Conservation (phyloP, 2,329 filamentous ascomycete genomes). For the Nothomitra cinnamomea region DNA sequence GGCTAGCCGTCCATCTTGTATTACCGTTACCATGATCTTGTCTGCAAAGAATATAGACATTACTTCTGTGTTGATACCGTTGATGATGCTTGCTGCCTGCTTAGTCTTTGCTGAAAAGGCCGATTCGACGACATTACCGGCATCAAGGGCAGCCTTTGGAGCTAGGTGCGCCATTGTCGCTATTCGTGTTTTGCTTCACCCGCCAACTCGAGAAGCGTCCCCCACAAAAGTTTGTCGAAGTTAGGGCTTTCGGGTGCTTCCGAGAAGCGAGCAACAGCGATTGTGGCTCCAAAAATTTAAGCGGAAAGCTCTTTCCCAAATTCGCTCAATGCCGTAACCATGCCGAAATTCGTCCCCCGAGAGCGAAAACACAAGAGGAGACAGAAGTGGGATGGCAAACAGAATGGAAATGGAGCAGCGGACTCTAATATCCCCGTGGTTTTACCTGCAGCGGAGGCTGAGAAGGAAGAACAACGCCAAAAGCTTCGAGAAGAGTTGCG, state of each 20-base stretch:
- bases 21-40: conserved; percentile 79
- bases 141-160: background rate
- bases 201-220: background rate
- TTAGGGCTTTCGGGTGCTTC: too few relatives aligned
- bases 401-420: conserved; percentile 23
- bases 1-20: conserved; percentile 66
- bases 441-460: conserved; percentile 30
- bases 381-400: conserved; percentile 28
- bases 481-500: conserved; percentile 36
- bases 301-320: background rate
- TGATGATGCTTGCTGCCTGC: conserved; percentile 42
- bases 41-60: conserved; percentile 63
- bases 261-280: background rate
- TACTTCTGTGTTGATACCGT: conserved; percentile 54
- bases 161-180: background rate
- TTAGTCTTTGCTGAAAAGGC: conserved; percentile 52
- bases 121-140: conserved; percentile 13
- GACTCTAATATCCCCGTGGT: conserved; percentile 38
- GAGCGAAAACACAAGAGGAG: conserved; percentile 51
- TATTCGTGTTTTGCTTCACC: background rate
- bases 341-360: conserved; percentile 43
- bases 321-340: conserved; percentile 13
- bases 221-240: too few relatives aligned
- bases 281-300: background rate
- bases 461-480: conserved; percentile 34